Evolutionary conservation across 1,139 yeast genomes (phyloP), one percentile per base, ranked within the genome.

Genomic region (Taphrina communis): DNA sequence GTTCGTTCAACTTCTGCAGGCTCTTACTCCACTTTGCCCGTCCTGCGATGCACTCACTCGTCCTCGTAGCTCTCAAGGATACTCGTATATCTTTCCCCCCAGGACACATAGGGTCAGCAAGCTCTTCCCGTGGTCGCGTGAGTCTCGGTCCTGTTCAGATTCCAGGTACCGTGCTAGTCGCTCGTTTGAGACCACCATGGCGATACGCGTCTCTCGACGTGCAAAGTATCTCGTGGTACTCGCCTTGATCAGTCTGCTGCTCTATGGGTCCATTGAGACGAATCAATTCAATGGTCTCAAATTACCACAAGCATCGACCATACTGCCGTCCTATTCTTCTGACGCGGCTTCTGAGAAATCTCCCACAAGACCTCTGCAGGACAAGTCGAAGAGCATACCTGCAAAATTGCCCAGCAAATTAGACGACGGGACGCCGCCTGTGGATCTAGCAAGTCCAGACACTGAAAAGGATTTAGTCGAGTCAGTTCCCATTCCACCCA

Each of bases 211-310:
- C 11, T 50, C 55, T 21, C 55, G 65, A 7, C 17, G 65, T 38
- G 42, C 38, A 31, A 60, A 60, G 39, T 60, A 60, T 21, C 31
- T 60, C 42, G 48, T 60, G 11, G 65, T 50, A 8, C 38, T 50
- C 21, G 55, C 65, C n/a, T 1, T 36, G 48, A 50, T 60, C 17
- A 48, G 17, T 39, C 12, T 60, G n/a, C 19, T 48, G 14, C 38
- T 60, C 21, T 60, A 60, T 39, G 56, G 53, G 25, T 58, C 62
- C 12, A 21, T 58, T 12, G 62, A 58, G 31, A 25, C 50, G 17
- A 39, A 53, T 12, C 17, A 31, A 36, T 25, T 50, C n/a, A 21
- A n/a, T 50, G 53, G 53, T 50, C 53, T 50, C 53, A 17, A 50
- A 21, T 21, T 50, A 14, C 53, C 53, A 4, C 36, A 50, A n/a